These are phyloP conservation scores for Zygoascus ofunaensis DNA, from an alignment of 805 yeast genomes.

Conservation along the genomic window DNA sequence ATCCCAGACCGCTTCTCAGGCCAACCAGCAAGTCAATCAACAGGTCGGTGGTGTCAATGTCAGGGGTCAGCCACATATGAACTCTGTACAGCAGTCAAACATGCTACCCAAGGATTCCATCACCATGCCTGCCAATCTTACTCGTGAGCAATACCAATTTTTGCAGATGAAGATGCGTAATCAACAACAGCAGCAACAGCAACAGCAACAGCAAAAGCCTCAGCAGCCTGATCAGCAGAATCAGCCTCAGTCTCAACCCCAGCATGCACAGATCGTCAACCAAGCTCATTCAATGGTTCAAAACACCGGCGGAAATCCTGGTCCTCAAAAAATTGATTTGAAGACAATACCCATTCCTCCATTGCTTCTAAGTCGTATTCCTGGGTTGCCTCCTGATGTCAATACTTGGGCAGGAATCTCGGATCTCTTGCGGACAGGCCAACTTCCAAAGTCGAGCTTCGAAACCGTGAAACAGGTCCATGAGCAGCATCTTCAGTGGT, in stretches of 20 bases:
- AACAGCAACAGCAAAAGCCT: constrained; percentile 20
- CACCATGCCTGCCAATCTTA: constrained; percentile 8
- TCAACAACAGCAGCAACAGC: constrained; percentile 16
- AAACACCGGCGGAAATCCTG: constrained; percentile 25
- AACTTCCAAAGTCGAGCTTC: constrained; percentile 49
- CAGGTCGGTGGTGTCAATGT: background rate
- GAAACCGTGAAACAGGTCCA: constrained; percentile 58
- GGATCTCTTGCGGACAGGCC: constrained; percentile 49
- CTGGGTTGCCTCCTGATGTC: constrained; percentile 67
- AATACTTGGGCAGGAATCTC: constrained; percentile 76
- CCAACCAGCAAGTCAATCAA: constrained; percentile 5
- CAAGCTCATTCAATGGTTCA: constrained; percentile 21
- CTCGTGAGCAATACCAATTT: constrained; percentile 14
- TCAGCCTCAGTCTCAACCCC: constrained; percentile 15
- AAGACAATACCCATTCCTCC: constrained; percentile 67
- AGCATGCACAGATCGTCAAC: constrained; percentile 15
- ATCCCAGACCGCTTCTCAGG: background rate
- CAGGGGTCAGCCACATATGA: constrained; percentile 15
- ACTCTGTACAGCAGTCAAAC: constrained; percentile 12
- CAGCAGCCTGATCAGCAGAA: constrained; percentile 12
- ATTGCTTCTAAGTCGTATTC: constrained; percentile 53
- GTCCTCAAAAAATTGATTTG: constrained; percentile 29
- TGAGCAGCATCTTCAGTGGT: constrained; percentile 28
- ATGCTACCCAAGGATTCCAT: constrained; percentile 11
- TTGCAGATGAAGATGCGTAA: constrained; percentile 12